These are phyloP conservation scores for Tuber microsphaerosporum DNA, from an alignment of 495 filamentous ascomycete species.

Conservation along the genomic window DNA sequence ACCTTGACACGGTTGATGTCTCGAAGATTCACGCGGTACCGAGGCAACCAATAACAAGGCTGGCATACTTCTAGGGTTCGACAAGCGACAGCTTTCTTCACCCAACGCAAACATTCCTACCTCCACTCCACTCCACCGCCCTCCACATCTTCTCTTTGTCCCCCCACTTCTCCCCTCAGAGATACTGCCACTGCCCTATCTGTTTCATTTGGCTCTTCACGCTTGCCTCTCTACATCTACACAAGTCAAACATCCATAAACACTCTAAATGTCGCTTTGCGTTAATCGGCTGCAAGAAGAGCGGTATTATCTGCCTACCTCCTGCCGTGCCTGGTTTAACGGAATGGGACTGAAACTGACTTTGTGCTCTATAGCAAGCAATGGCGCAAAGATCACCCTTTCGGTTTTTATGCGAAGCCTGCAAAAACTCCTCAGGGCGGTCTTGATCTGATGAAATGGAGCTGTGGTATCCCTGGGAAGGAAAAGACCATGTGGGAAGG, in stretches of 20 bases:
- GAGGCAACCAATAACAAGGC: background rate
- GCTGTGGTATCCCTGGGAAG: conserved; percentile 92
- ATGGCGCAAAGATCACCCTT: conserved; percentile 94
- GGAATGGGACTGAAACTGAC: conserved; percentile 16
- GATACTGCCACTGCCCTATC: background rate
- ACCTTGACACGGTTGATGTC: background rate
- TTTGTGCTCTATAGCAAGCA: conserved; percentile 60
- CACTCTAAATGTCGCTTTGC: conserved; percentile 68
- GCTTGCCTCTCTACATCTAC: background rate
- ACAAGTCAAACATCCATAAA: background rate
- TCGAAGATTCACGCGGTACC: background rate
- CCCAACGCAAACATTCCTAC: background rate
- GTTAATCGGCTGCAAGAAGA: conserved; percentile 85
- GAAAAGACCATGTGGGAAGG: conserved; percentile 95
- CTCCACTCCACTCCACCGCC: background rate
- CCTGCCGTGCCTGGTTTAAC: background rate
- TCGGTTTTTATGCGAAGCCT: conserved; percentile 92
- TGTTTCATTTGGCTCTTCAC: background rate
- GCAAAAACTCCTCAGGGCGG: conserved; percentile 69
- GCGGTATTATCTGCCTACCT: conserved; percentile 51
- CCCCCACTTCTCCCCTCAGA: background rate
- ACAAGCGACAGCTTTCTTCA: background rate
- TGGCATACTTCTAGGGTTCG: background rate
- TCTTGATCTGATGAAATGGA: conserved; percentile 90
- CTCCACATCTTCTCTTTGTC: background rate